Evolutionary conservation across 495 filamentous ascomycete species (phyloP), one percentile per base, ranked within the genome.

Genomic region (Aspergillus campestris): DNA sequence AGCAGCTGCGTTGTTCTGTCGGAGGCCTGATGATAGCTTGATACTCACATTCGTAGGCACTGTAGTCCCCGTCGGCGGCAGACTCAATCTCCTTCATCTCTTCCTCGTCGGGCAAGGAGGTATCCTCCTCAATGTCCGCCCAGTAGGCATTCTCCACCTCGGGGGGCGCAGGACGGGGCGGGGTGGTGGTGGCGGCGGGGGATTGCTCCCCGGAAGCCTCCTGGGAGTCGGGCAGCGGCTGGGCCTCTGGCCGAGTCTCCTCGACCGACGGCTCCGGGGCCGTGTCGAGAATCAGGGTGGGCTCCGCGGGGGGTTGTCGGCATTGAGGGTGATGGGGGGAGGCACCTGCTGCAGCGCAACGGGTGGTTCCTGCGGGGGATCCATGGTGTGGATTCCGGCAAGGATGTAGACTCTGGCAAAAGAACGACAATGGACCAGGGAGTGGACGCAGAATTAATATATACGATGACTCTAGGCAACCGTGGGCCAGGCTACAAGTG

Each of bases 1-100:
- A 61, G 55, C 42, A 36, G 12, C 45, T 9, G 42, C 14, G 34
- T 1, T 24, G 18, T 27, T 24, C 13, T 6, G 15, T 27, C 27
- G 10, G n/a, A 5, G 18, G 38, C 8, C 7, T 12, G 18, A 13
- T 32, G 12, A 33, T 8, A 12, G 18, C n/a, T 38, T 37, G 24
- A 32, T 38, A 65, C 72, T 50, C 60, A 77, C 72, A 69, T 40
- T 84, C 76, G 18, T 71, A 54, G 12, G 78, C 80, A 59, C 69
- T 78, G 42, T 66, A 64, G 36, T 78, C 70, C 5, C 54, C 55
- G 44, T 77, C 70, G 3, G 57, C 60, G 1, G 51, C 49, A 9
- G 65, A 58, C 28, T 80, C 74, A 15, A 83, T 81, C 49, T 77
- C 72, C 51, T 72, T 76, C 47, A 83, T 52, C 57, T 85, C 80